These are phyloP conservation scores for Byssothecium circinans DNA, from an alignment of 2,329 filamentous ascomycete genomes.

Conservation along the genomic window DNA sequence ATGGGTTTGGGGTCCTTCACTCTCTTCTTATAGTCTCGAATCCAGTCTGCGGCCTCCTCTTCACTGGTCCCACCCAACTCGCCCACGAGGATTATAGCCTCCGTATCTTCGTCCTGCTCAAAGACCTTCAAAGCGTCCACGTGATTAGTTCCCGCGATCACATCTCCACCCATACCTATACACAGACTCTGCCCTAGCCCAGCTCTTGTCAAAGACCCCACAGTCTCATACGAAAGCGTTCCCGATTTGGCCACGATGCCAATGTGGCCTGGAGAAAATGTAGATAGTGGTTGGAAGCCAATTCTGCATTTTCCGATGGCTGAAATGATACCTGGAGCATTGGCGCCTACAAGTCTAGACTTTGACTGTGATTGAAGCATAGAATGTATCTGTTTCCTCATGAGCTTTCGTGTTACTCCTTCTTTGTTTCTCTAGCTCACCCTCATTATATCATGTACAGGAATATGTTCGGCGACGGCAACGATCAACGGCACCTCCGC, in stretches of 20 bases:
- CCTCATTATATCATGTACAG: constrained; percentile 74
- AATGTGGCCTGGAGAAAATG: constrained; percentile 68
- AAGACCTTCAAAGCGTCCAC: constrained; percentile 70
- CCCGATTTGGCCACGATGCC: constrained; percentile 81
- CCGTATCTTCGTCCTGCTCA: constrained; percentile 66
- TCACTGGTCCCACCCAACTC: constrained; percentile 72
- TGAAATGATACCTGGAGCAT: constrained; percentile 78
- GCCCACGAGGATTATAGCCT: constrained; percentile 72
- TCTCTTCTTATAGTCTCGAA: constrained; percentile 63
- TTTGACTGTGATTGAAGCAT: constrained; percentile 71
- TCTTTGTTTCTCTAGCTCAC: constrained; percentile 46
- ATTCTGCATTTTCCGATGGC: constrained; percentile 70
- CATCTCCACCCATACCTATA: constrained; percentile 76
- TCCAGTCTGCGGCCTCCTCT: constrained; percentile 73
- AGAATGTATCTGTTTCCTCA: constrained; percentile 59
- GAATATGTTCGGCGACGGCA: constrained; percentile 78
- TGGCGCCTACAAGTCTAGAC: constrained; percentile 76
- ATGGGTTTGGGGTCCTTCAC: constrained; percentile 68
- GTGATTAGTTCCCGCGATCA: constrained; percentile 73
- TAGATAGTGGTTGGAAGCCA: constrained; percentile 76
- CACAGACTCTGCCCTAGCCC: constrained; percentile 77
- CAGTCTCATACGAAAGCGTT: constrained; percentile 78
- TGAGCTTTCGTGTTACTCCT: constrained; percentile 3
- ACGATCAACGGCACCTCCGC: constrained; percentile 77
- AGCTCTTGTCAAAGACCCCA: constrained; percentile 71